A percentile compares a stretch with the other conserved stretches of the same genome.
Evolutionary conservation across 768 basidiomycete genomes (phyloP).

Genomic region (Butyriboletus loyo): DNA sequence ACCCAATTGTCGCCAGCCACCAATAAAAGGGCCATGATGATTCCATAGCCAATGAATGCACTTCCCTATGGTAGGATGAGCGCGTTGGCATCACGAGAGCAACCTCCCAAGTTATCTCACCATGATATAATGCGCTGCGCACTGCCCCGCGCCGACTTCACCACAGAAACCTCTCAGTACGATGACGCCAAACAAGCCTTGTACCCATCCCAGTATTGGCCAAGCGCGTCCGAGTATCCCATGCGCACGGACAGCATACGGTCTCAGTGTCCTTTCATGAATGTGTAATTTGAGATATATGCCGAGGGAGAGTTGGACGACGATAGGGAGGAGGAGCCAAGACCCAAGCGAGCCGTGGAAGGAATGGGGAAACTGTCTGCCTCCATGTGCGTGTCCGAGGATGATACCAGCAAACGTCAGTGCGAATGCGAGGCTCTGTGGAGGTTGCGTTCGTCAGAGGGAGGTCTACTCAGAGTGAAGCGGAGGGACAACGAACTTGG

Average conservation of each 20-base stretch:
- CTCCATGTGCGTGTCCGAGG: conserved; percentile 84
- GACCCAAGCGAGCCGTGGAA: conserved; percentile 68
- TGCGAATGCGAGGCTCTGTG: conserved; percentile 62
- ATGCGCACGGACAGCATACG: conserved; percentile 67
- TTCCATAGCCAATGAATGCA: conserved; percentile 85
- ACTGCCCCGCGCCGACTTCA: conserved; percentile 70
- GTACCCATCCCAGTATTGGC: conserved; percentile 84
- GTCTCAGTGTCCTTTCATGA: conserved; percentile 70
- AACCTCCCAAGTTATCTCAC: conserved; percentile 23
- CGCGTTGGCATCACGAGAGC: conserved; percentile 7
- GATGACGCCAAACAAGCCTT: conserved; percentile 84
- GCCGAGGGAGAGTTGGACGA: conserved; percentile 66
- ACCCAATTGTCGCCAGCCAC: conserved; percentile 79
- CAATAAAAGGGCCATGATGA: conserved; percentile 75
- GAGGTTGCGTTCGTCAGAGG: background rate
- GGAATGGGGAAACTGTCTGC: conserved; percentile 70
- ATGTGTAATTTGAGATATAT: conserved; percentile 93
- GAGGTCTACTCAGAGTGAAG: background rate
- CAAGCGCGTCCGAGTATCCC: conserved; percentile 81
- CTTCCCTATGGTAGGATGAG: conserved; percentile 49
- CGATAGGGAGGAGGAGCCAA: conserved; percentile 55
- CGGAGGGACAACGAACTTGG: conserved; percentile 42
- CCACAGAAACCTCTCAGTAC: conserved; percentile 77
- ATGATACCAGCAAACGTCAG: conserved; percentile 72
- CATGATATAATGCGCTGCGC: conserved; percentile 87